Percentiles rank a stretch among this genome's conserved stretches.
Evolutionary conservation across 257 asterid species (phyloP).

Genomic region (Nicotiana undulata): DNA sequence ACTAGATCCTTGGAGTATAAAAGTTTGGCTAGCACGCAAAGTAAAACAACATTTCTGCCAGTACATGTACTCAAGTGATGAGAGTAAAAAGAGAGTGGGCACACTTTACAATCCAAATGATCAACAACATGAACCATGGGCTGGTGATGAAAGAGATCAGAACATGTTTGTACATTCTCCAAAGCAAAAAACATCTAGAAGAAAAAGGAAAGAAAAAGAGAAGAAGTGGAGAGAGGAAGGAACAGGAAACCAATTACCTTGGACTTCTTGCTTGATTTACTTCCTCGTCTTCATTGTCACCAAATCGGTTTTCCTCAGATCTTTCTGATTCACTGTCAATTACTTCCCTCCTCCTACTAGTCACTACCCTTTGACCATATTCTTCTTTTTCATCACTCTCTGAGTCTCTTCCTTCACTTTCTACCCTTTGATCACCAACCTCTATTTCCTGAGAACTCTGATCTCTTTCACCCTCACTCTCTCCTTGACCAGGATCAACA

Average conservation of each 20-base stretch:
- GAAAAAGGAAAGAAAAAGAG: neutral
- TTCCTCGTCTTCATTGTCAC: slow-evolving; percentile 74
- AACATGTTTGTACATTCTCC: neutral
- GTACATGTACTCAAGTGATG: neutral
- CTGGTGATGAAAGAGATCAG: neutral
- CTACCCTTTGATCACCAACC: slow-evolving; percentile 73
- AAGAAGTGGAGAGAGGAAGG: neutral
- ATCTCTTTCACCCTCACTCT: slow-evolving; percentile 82
- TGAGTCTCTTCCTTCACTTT: slow-evolving; percentile 62
- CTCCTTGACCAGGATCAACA: slow-evolving; percentile 46
- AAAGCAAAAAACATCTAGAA: neutral
- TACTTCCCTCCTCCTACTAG: slow-evolving; percentile 68
- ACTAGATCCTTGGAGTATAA: neutral
- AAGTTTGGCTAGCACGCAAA: neutral
- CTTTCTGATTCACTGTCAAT: slow-evolving; percentile 77
- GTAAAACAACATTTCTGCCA: neutral
- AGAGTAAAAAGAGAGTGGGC: neutral
- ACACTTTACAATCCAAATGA: neutral
- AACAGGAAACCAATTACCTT: slow-evolving; percentile 36
- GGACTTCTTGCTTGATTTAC: slow-evolving; percentile 62
- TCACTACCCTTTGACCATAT: slow-evolving; percentile 55
- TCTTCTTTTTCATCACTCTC: slow-evolving; percentile 75
- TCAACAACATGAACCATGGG: neutral
- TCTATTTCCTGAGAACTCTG: slow-evolving; percentile 77
- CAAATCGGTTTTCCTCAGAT: slow-evolving; percentile 71